These are phyloP conservation scores for Ophiosphaerella narmari DNA, from an alignment of 2,329 filamentous ascomycete species.

Conservation along the genomic window DNA sequence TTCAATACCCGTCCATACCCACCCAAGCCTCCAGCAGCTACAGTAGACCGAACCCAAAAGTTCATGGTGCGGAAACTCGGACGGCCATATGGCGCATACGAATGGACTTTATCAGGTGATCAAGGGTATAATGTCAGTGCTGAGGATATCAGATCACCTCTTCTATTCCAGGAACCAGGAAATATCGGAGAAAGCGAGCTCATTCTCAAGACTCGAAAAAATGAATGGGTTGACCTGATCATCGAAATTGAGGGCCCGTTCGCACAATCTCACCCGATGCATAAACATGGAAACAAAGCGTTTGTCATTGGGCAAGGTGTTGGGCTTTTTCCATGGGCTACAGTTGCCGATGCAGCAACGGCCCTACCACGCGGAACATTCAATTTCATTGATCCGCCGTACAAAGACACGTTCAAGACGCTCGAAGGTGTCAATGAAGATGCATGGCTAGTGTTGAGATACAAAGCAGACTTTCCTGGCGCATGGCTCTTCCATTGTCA, in stretches of 20 bases:
- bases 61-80: conserved; percentile 1
- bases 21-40: not conserved
- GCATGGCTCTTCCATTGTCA: conserved; percentile 15
- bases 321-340: not conserved
- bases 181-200: not conserved
- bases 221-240: conserved; percentile 7
- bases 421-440: not conserved
- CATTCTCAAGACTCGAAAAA: conserved; percentile 1
- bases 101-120: conserved; percentile 3
- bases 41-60: conserved; percentile 1
- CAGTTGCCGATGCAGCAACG: not conserved
- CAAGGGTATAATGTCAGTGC: not conserved
- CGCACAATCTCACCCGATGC: conserved; percentile 3
- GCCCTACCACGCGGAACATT: conserved; percentile 1
- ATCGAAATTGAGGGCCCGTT: conserved; percentile 4
- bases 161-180: conserved; percentile 1
- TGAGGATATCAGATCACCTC: not conserved
- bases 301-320: conserved; percentile 4
- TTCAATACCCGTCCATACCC: conserved; percentile 2
- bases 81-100: conserved; percentile 1
- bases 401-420: conserved; percentile 5
- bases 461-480: conserved; percentile 53
- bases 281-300: conserved; percentile 5
- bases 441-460: conserved; percentile 53
- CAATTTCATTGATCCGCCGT: conserved; percentile 3